These are phyloP conservation scores for Rhizopus delemar DNA, from an alignment of 371 early-diverging fungal genomes.

Conservation along the genomic window DNA sequence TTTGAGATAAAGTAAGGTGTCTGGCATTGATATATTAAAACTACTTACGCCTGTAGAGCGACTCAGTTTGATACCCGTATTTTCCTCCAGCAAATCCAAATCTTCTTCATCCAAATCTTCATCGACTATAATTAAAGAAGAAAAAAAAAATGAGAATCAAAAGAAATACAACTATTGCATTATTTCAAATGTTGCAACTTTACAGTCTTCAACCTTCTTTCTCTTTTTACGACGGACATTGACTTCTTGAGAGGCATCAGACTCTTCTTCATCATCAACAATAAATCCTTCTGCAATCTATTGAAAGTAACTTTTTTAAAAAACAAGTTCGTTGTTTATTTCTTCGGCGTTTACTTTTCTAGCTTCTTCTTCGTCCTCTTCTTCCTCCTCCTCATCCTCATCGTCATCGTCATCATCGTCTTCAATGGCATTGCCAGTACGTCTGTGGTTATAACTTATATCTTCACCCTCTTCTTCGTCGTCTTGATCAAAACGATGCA, in stretches of 20 bases:
- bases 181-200: constrained; percentile 5
- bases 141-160: constrained; percentile 3
- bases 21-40: not conserved
- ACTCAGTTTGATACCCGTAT: constrained; percentile 69
- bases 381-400: constrained; percentile 64
- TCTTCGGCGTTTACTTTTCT: constrained; percentile 35
- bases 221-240: constrained; percentile 48
- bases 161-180: not conserved
- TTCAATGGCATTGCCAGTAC: constrained; percentile 44
- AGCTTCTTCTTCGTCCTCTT: constrained; percentile 59
- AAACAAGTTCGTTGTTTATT: constrained; percentile 12
- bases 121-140: constrained; percentile 24
- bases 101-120: constrained; percentile 91
- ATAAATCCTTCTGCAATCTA: constrained; percentile 68
- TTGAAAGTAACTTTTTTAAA: not conserved
- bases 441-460: constrained; percentile 43
- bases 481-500: constrained; percentile 20
- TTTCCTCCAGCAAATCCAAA: constrained; percentile 81
- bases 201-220: constrained; percentile 55
- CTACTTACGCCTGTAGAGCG: constrained; percentile 51
- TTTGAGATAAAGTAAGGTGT: constrained; percentile 3
- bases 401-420: constrained; percentile 54
- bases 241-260: constrained; percentile 41
- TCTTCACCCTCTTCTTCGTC: constrained; percentile 59
- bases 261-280: constrained; percentile 68